Percentiles rank a stretch among this genome's conserved stretches.
These are phyloP conservation scores for Dioscorea cayenensis DNA, from an alignment of 116 monocot genomes.

Conservation along the genomic window DNA sequence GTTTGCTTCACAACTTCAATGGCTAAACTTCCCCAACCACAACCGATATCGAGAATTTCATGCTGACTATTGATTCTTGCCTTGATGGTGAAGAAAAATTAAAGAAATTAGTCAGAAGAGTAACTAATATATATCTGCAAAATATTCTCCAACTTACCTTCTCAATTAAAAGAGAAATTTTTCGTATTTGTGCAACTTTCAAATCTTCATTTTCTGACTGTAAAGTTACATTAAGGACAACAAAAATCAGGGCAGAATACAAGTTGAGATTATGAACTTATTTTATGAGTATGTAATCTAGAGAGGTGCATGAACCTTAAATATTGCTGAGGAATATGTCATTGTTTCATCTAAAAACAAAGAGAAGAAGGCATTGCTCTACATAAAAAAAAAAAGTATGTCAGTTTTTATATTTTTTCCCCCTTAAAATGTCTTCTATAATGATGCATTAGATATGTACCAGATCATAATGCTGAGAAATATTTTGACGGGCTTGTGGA, in stretches of 20 bases:
- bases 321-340: constrained; percentile 55
- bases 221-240: background rate
- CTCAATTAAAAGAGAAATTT: constrained; percentile 70
- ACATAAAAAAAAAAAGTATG: background rate
- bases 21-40: constrained; percentile 91
- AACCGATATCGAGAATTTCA: constrained; percentile 94
- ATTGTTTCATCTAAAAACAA: constrained; percentile 93
- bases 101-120: constrained; percentile 2
- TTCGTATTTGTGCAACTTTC: constrained; percentile 69
- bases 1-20: constrained; percentile 72
- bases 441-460: constrained; percentile 18
- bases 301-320: background rate
- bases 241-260: background rate
- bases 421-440: background rate
- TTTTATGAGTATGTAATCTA: background rate
- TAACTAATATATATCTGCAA: background rate
- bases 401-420: background rate
- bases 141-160: constrained; percentile 39
- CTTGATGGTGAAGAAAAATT: constrained; percentile 24
- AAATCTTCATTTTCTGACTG: constrained; percentile 57
- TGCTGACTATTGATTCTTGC: constrained; percentile 65
- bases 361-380: constrained; percentile 66
- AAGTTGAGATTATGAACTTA: background rate
- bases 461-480: constrained; percentile 97
- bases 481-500: constrained; percentile 87